Conservation (phyloP, 2,329 filamentous ascomycete genomes). For the Juglanconis sp. region DNA sequence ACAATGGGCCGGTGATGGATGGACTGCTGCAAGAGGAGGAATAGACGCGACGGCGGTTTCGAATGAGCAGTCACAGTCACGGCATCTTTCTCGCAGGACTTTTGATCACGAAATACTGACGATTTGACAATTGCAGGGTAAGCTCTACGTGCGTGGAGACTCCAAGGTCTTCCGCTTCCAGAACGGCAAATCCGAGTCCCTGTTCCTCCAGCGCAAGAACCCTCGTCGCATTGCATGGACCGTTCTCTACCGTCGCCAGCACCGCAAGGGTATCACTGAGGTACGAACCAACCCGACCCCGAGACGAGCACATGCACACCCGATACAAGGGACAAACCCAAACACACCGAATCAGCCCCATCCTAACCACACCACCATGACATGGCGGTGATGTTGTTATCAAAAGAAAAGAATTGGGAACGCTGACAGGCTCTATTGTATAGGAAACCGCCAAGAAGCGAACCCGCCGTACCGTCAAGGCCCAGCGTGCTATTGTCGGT, state of each 20-base stretch:
- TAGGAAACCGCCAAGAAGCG: slow-evolving; percentile 99
- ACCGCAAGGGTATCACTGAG: slow-evolving; percentile 99
- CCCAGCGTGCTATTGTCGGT: slow-evolving; percentile 98
- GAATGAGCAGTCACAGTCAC: neutral
- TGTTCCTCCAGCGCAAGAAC: slow-evolving; percentile 99
- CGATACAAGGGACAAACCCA: neutral
- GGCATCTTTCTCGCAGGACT: neutral
- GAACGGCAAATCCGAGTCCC: slow-evolving; percentile 99
- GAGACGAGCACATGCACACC: slow-evolving; percentile 4
- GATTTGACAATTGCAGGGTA: slow-evolving; percentile 64
- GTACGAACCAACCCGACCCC: slow-evolving; percentile 54
- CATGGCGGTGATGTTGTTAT: neutral
- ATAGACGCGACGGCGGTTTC: neutral
- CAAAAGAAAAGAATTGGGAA: slow-evolving; percentile 1
- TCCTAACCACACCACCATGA: neutral
- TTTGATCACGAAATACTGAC: neutral
- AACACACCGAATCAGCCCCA: slow-evolving; percentile 1
- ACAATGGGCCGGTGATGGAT: neutral
- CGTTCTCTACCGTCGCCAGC: slow-evolving; percentile 94
- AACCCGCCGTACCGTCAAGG: slow-evolving; percentile 95
- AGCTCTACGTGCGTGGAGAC: slow-evolving; percentile 99
- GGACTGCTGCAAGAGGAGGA: slow-evolving; percentile 10
- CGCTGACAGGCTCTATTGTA: slow-evolving; percentile 40
- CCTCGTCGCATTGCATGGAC: slow-evolving; percentile 99
- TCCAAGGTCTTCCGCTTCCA: slow-evolving; percentile 99